Base-by-base conservation (phyloP, 179 eudicot species). In the Heliamphora pulchella region DNA sequence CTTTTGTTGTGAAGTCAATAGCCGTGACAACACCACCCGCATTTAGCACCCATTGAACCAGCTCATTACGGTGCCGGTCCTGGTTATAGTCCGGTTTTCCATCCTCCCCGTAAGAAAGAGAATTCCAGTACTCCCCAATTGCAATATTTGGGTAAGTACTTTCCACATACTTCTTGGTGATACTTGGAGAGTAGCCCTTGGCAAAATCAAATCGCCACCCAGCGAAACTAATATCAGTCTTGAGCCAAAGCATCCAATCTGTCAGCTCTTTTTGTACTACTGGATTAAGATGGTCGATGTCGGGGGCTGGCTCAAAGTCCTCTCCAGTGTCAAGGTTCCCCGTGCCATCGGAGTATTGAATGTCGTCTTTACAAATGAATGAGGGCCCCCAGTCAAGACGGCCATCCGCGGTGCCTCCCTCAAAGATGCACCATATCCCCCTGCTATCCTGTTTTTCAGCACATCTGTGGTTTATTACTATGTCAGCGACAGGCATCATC, bases 171-270 rank as follows among this genome's bases (percentile, higher is more conserved):
- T 82, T 58, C 55, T 87, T 91, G 58, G 86, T 86, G n/a, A 93
- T 84, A 15, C 78, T 64, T 1, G 93, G 82, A 0, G 91, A 55
- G 57, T 92, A 92, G 5, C 97, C 97, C 68, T 74, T 88, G 9
- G 86, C 97, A 73, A 87, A 93, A 80, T 91, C 96, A 2, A 93
- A 89, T 18, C 94, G 68, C 89, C 89, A 89, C 0, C 94, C 92
- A 46, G 78, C 89, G 63, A 90, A 90, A 0, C 93, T 90, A 7
- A 90, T 80, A 0, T 89, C 89, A 0, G 79, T n/a, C 74, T 87
- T 89, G 47, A 91, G 89, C 97, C 96, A 91, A 71, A 90, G 90
- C 91, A 93, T 83, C 94, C 97, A 91, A 41, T 87, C 91, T 0
- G 90, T 78, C 15, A 93, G 78, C 82, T 91, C 97, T 10, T 14